Conservation (phyloP, 371 early-diverging fungal species). For the Cokeromyces recurvatus region DNA sequence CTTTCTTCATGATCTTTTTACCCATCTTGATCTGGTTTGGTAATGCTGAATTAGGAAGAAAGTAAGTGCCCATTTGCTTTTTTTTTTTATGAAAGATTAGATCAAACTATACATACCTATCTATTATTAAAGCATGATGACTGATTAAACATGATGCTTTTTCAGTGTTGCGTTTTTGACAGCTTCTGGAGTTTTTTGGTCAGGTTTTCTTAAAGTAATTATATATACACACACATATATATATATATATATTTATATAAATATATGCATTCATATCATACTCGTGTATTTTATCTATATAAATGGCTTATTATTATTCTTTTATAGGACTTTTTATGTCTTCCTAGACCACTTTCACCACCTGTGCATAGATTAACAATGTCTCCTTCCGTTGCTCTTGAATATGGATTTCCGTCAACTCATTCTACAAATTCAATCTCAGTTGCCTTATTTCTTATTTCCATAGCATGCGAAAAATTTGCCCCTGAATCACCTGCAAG, state of each 20-base stretch:
- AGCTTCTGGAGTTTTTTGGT: conserved; percentile 64
- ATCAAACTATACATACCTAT: too few relatives aligned
- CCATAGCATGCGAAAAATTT: conserved; percentile 41
- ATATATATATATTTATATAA: too few relatives aligned
- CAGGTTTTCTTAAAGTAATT: conserved; percentile 69
- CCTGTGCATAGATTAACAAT: conserved; percentile 64
- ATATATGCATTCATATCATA: too few relatives aligned
- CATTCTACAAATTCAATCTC: conserved; percentile 74
- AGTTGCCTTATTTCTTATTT: conserved; percentile 59
- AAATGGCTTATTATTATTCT: too few relatives aligned
- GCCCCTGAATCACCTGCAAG: conserved; percentile 36
- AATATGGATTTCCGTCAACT: conserved; percentile 83
- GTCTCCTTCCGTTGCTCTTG: conserved; percentile 57
- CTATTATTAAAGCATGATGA: too few relatives aligned
- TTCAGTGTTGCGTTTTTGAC: conserved; percentile 43
- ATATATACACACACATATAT: too few relatives aligned
- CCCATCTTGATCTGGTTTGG: conserved; percentile 75
- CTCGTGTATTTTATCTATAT: too few relatives aligned
- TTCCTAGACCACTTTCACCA: conserved; percentile 73
- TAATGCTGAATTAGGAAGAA: conserved; percentile 49
- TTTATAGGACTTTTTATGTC: conserved; percentile 65
- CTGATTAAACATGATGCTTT: too few relatives aligned
- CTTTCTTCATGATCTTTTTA: conserved; percentile 66
- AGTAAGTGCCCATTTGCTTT: conserved; percentile 26
- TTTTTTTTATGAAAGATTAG: too few relatives aligned